Evolutionary conservation across 2,329 filamentous ascomycete species (phyloP), one percentile per base, ranked within the genome.

Genomic region (Emmonsiellopsis sp.): DNA sequence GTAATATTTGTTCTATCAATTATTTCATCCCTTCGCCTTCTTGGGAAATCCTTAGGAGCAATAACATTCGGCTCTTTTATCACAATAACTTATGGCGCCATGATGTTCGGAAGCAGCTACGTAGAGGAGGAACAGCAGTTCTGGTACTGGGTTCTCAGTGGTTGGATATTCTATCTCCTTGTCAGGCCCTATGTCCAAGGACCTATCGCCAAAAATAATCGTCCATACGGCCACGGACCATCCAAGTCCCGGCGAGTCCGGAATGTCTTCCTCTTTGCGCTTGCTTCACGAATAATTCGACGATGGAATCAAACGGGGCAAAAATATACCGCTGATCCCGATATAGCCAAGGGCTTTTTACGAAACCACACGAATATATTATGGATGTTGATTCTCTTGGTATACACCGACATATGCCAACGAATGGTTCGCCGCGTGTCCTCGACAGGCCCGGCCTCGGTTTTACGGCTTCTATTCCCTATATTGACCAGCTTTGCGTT

Each of bases 51-150:
- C 59, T 66, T 15, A 59, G 55, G 60, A 34, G 55, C 67, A 15
- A 62, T 63, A 2, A 20, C 63, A 3, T 70, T 72, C 3, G 73
- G 87, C 50, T 59, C 73, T 3, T 57, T 78, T 2, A 73, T 83
- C 32, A 79, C 79, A 0, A 47, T 84, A 0, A 69, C 79, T 0
- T 95, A 97, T 65, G 83, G 85, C 1, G 68, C 82, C 38, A 94
- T 96, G 83, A 97, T 97, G 91, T 97, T 97, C 71, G 92, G 91
- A 8, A 95, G 89, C 67, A 97, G 91, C 65, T 98, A 93, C 67
- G 89, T 98, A 2, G 93, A 98, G 70, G 93, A 98, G 71, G 93
- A 98, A 68, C 93, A 98, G 49, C 89, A 97, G 61, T 96, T 95
- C 67, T 98, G 93, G 93, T 97, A 98, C 71, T 97, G 92, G 90